Percentiles rank a stretch among this genome's conserved stretches.
Conservation (phyloP, 768 basidiomycete species). For the Trametes meyenii region DNA sequence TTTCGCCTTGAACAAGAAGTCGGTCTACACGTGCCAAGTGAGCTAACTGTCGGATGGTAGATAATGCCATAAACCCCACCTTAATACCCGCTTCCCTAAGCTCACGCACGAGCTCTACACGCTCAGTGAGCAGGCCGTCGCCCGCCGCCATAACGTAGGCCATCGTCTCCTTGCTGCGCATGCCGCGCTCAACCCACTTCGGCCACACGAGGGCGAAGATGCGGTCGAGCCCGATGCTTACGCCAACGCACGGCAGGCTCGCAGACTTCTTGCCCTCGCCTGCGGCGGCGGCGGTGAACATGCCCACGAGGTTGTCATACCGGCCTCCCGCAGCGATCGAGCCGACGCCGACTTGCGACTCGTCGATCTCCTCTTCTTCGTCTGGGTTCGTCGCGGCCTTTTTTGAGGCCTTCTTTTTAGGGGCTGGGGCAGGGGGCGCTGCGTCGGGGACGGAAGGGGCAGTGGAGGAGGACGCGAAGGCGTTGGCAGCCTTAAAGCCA, state of each 20-base stretch:
- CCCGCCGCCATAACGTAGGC: slow-evolving; percentile 93
- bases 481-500: slow-evolving; percentile 61
- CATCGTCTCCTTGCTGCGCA: slow-evolving; percentile 89
- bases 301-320: slow-evolving; percentile 92
- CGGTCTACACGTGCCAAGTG: slow-evolving; percentile 56
- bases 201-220: slow-evolving; percentile 92
- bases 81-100: slow-evolving; percentile 88
- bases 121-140: slow-evolving; percentile 84
- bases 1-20: slow-evolving; percentile 91
- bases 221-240: slow-evolving; percentile 91
- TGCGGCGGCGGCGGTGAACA: slow-evolving; percentile 84
- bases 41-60: background rate
- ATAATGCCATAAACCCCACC: no score
- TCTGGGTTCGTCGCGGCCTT: slow-evolving; percentile 47
- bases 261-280: slow-evolving; percentile 70
- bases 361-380: slow-evolving; percentile 87
- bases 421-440: slow-evolving; percentile 33
- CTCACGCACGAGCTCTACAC: slow-evolving; percentile 78
- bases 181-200: slow-evolving; percentile 78
- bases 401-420: slow-evolving; percentile 44
- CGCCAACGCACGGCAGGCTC: slow-evolving; percentile 85
- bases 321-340: slow-evolving; percentile 98
- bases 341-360: slow-evolving; percentile 93
- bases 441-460: slow-evolving; percentile 28
- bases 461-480: slow-evolving; percentile 43